Percentiles rank a stretch among this genome's conserved stretches.
These are phyloP conservation scores for Pholiota microspora DNA, from an alignment of 768 basidiomycete species.

Conservation along the genomic window DNA sequence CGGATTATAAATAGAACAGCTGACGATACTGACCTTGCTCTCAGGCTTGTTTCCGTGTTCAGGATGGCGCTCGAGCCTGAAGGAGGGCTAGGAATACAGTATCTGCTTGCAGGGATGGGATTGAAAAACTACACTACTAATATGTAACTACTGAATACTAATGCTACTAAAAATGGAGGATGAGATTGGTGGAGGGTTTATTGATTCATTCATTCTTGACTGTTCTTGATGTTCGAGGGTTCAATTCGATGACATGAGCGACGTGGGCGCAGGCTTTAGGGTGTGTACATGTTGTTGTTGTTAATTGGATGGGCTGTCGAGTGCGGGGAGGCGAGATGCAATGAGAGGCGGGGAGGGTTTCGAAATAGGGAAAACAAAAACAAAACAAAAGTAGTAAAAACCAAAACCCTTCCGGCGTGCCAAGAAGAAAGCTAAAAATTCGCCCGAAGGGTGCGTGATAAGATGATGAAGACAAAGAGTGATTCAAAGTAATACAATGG, in stretches of 20 bases:
- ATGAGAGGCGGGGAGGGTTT: not conserved
- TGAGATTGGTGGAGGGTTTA: conserved; percentile 24
- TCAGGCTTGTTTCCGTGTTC: too few species aligned
- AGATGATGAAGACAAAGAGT: too few species aligned
- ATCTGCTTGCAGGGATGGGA: conserved; percentile 53
- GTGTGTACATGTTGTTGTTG: conserved; percentile 5
- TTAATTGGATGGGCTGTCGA: not conserved
- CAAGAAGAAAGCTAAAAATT: not conserved
- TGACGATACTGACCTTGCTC: too few species aligned
- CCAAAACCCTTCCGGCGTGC: not conserved
- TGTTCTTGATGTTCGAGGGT: not conserved
- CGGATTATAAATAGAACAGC: too few species aligned
- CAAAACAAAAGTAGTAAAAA: not conserved
- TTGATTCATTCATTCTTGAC: not conserved
- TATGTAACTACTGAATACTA: conserved; percentile 45
- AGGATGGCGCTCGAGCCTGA: too few species aligned
- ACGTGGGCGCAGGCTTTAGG: not conserved
- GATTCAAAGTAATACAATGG: too few species aligned
- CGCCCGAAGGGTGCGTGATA: too few species aligned
- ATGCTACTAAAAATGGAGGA: conserved; percentile 47
- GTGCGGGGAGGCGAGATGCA: not conserved
- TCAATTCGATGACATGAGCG: not conserved
- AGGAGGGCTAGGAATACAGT: too few species aligned
- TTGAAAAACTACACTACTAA: conserved; percentile 42
- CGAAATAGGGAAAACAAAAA: not conserved